Evolutionary conservation across 352 stramenopile species (phyloP).

Genomic region (Paralagenidium karlingii): DNA sequence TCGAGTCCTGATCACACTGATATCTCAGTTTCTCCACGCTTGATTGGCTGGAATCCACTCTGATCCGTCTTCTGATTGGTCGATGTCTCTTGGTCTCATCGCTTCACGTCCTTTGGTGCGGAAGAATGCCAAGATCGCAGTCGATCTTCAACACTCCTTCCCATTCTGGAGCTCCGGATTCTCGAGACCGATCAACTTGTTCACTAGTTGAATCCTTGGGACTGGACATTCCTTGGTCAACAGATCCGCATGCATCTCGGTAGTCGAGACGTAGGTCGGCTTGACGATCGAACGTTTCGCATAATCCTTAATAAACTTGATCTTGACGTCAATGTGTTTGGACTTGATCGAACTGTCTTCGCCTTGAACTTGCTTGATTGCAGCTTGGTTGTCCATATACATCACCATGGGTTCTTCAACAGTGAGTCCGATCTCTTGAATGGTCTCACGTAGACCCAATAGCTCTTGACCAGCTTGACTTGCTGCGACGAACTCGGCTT

Average conservation of each 20-base stretch:
- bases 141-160: slow-evolving; percentile 9
- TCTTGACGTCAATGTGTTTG: slow-evolving; percentile 5
- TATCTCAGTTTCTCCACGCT: too few species aligned
- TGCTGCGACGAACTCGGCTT: slow-evolving; percentile 7
- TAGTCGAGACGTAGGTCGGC: slow-evolving; percentile 2
- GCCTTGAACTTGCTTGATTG: slow-evolving; percentile 4
- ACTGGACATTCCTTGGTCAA: slow-evolving; percentile 2
- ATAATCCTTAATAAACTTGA: slow-evolving; percentile 6
- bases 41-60: too few species aligned
- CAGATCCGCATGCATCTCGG: slow-evolving; percentile 4
- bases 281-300: slow-evolving; percentile 1
- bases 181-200: neutral
- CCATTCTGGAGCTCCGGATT: neutral
- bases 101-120: too few species aligned
- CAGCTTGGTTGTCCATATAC: slow-evolving; percentile 7
- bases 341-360: neutral
- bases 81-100: too few species aligned
- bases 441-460: neutral
- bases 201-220: slow-evolving; percentile 2
- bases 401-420: slow-evolving; percentile 2
- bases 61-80: too few species aligned
- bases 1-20: too few species aligned
- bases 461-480: too few species aligned
- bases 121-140: too few species aligned
- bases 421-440: neutral